phyloP scores from a whole-genome alignment of 164 flowering plant genomes.

The Annona cherimola region DNA sequence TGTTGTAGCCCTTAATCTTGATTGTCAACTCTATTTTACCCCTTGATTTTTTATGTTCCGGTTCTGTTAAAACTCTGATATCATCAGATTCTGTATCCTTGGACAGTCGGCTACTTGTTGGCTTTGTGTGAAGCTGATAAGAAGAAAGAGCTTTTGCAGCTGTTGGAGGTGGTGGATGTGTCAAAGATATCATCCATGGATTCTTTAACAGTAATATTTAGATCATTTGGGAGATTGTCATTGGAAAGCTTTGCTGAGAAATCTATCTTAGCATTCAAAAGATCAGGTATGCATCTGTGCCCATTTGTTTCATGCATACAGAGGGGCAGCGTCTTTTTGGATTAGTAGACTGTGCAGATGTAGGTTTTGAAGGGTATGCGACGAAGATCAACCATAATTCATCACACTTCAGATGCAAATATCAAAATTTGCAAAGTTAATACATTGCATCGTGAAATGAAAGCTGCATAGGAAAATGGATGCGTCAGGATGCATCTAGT shows the following conservation, averaged over 20 bases:
- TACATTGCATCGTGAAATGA: no score
- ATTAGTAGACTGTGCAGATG: conserved; percentile 33
- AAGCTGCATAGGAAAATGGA: no score
- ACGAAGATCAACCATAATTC: no score
- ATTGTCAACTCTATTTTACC: background rate
- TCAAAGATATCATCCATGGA: conserved; percentile 46
- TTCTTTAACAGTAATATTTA: conserved; percentile 36
- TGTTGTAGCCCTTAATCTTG: background rate
- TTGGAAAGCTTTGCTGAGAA: conserved; percentile 47
- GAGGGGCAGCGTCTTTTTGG: background rate
- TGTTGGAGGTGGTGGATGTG: conserved; percentile 58
- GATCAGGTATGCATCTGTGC: conserved; percentile 34
- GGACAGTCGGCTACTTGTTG: conserved; percentile 64
- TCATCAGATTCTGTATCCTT: conserved; percentile 9
- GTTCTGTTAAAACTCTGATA: background rate
- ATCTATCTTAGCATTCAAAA: conserved; percentile 41
- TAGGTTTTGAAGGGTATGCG: no score
- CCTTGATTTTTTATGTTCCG: background rate
- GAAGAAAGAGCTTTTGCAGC: conserved; percentile 40
- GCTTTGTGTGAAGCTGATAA: conserved; percentile 74
- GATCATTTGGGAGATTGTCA: conserved; percentile 54
- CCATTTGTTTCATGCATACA: conserved; percentile 1
- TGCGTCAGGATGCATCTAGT: no score
- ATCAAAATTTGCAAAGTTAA: no score
- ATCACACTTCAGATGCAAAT: no score